Base-by-base conservation (phyloP, 495 filamentous ascomycete species). In the Penicillium goetzii region DNA sequence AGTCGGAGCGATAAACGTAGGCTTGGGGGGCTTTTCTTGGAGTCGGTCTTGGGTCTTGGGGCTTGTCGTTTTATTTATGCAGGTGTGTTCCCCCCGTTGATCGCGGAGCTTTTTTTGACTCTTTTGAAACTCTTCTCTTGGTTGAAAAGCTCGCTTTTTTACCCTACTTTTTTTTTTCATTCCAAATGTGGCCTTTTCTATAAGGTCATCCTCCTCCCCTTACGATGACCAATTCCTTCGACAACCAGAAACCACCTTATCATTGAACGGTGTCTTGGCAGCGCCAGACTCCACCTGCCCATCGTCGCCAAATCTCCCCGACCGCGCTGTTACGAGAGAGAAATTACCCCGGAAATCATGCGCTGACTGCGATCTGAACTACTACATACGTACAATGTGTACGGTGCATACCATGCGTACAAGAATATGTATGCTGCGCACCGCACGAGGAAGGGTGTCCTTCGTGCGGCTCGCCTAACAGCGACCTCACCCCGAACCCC, bases 291-390 rank as follows among this genome's bases (percentile, higher is more conserved):
- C 70, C 70, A 72, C 68, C 51, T 3, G 23, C 40, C 56, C 58
- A 41, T 59, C 64, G 40, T 40, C 50, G 32, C n/a, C 23, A 43
- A 56, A 43, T 21, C 19, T 56, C 52, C n/a, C 34, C 41, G 41
- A 34, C 55, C 59, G 30, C 33, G 51, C 32, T 58, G 26, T 72
- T 73, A 73, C 71, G 71, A 73, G 71, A 73, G 66, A 69, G 47
- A 59, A 71, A 69, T 72, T 73, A 73, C 68, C 68, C 70, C 70
- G 50, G 70, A 73, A 54, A 33, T 36, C 36, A 41, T 47, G 43
- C 43, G 3, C n/a, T 36, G n/a, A 19, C 19, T 47, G 43, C 21
- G 19, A 47, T 21, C 43, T 19, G 41, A 45, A 23, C 43, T 23
- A 14, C 21, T 5, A 12, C 9, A 17, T 43, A 17, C 11, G 43